Conservation (phyloP, 2,329 filamentous ascomycete species). For the Sclerotinia spermophila region DNA sequence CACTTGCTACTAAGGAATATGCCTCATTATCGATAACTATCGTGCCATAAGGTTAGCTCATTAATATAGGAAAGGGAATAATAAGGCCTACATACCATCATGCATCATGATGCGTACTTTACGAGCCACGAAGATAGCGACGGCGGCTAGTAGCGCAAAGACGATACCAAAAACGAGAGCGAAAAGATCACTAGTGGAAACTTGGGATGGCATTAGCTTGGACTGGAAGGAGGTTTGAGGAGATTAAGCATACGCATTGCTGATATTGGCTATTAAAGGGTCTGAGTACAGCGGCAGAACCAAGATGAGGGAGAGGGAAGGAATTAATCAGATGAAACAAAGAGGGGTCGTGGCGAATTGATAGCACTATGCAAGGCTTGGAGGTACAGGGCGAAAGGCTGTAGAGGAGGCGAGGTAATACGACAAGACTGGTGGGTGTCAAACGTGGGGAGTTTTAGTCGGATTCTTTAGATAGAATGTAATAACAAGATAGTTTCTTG, state of each 20-base stretch:
- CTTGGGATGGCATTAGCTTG: neutral
- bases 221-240: accelerated
- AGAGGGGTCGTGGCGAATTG: accelerated
- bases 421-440: neutral
- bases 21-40: neutral
- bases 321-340: too few relatives aligned
- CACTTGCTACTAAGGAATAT: neutral
- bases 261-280: accelerated
- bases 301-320: neutral
- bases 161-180: neutral
- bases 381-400: neutral
- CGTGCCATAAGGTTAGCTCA: neutral
- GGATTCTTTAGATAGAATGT: neutral
- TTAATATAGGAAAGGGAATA: neutral
- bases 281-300: too few relatives aligned
- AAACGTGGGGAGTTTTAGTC: neutral
- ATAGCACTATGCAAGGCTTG: neutral
- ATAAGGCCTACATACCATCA: neutral
- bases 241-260: neutral
- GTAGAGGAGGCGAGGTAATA: neutral
- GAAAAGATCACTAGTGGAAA: neutral
- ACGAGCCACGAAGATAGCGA: neutral
- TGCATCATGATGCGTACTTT: neutral
- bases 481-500: neutral
- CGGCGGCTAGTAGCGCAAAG: neutral